A percentile compares a stretch with the other conserved stretches of the same genome.
phyloP scores from a whole-genome alignment of 352 stramenopile species.

The Phytopythium helicoides region DNA sequence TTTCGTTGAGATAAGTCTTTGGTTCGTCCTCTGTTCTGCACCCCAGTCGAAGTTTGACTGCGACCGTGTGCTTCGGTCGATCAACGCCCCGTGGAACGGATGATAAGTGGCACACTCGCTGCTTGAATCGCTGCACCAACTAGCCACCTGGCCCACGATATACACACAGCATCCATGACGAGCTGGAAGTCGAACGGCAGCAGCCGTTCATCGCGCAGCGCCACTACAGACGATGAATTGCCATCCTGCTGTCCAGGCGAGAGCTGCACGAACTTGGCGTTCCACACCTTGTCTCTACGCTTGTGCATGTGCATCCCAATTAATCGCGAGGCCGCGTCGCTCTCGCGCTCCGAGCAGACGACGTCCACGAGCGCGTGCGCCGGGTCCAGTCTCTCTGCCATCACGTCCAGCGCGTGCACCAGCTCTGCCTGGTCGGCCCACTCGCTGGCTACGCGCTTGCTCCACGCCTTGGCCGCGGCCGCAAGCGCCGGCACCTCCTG shows the following conservation, averaged over 20 bases:
- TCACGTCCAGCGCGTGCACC: conserved; percentile 16
- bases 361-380: conserved; percentile 15
- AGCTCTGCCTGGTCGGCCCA: neutral
- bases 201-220: conserved; percentile 22
- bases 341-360: conserved; percentile 15
- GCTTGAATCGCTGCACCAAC: conserved; percentile 27
- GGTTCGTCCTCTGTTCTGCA: conserved; percentile 3
- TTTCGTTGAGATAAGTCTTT: conserved; percentile 20
- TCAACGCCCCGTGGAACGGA: conserved; percentile 21
- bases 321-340: conserved; percentile 6
- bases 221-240: neutral
- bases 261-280: conserved; percentile 1
- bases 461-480: neutral
- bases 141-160: conserved; percentile 31
- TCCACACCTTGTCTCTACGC: neutral
- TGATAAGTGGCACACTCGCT: conserved; percentile 21
- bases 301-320: no score
- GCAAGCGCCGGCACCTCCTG: conserved; percentile 13
- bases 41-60: conserved; percentile 29
- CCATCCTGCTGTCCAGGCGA: conserved; percentile 3
- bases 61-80: conserved; percentile 29
- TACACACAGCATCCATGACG: conserved; percentile 25
- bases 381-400: conserved; percentile 17
- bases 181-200: conserved; percentile 28
- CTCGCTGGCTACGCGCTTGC: conserved; percentile 1